Percentiles rank a stretch among this genome's conserved stretches.
These are phyloP conservation scores for Onygenales sp. DNA, from an alignment of 2,329 filamentous ascomycete species.

Conservation along the genomic window DNA sequence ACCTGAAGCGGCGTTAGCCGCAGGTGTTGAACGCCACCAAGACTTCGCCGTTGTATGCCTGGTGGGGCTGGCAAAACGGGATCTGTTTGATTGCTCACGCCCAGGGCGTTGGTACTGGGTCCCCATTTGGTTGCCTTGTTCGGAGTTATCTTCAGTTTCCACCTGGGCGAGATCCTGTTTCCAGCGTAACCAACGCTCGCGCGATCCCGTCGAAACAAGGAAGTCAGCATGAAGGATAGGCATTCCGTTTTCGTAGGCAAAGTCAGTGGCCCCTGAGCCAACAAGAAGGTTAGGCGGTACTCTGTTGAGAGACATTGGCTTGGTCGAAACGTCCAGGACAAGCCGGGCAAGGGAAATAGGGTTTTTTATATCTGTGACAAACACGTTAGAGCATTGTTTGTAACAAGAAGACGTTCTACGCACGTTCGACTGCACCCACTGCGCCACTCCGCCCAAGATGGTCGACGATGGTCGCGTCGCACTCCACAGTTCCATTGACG, in stretches of 20 bases:
- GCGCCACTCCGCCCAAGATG: slow-evolving; percentile 85
- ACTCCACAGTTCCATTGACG: slow-evolving; percentile 84
- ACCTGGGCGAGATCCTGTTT: slow-evolving; percentile 51
- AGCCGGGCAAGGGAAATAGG: slow-evolving; percentile 79
- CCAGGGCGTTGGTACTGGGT: slow-evolving; percentile 3
- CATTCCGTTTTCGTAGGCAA: slow-evolving; percentile 71
- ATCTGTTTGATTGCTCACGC: background rate
- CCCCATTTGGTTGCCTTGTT: slow-evolving; percentile 14
- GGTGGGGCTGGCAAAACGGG: background rate
- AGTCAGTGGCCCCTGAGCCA: slow-evolving; percentile 75
- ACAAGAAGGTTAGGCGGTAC: slow-evolving; percentile 91
- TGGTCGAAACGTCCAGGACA: slow-evolving; percentile 67
- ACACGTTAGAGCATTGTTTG: slow-evolving; percentile 13
- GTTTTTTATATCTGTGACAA: slow-evolving; percentile 68
- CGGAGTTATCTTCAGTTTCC: slow-evolving; percentile 18
- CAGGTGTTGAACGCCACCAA: background rate
- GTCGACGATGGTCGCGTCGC: slow-evolving; percentile 88
- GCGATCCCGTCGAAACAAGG: slow-evolving; percentile 70
- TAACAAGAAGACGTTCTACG: slow-evolving; percentile 27
- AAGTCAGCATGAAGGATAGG: slow-evolving; percentile 62
- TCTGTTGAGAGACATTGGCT: slow-evolving; percentile 70
- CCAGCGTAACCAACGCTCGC: slow-evolving; percentile 74
- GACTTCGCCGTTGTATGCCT: background rate
- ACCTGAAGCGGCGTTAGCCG: background rate
- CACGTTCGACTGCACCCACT: slow-evolving; percentile 82